Evolutionary conservation across 176 grass and related monocot genomes (phyloP).

Genomic region (Rhynchospora breviuscula): DNA sequence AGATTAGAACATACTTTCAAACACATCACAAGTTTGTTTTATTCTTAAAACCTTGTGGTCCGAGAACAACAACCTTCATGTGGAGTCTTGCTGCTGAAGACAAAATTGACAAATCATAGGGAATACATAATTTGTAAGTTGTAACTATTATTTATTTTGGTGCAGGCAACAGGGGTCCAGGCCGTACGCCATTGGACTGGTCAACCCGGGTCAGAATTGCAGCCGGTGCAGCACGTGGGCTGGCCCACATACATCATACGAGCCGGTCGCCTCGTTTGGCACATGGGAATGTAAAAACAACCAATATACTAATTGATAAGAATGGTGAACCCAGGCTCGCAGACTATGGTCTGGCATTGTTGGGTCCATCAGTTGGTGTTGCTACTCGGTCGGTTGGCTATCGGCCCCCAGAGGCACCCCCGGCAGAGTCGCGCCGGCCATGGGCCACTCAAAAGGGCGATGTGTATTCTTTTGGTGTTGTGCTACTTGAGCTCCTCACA

Average conservation of each 20-base stretch:
- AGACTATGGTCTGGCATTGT: slow-evolving; percentile 74
- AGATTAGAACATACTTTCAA: not conserved
- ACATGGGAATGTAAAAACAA: slow-evolving; percentile 90
- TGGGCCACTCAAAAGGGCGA: slow-evolving; percentile 89
- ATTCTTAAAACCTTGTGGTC: not conserved
- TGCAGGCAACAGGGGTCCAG: slow-evolving; percentile 71
- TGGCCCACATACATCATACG: slow-evolving; percentile 84
- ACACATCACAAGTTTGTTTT: slow-evolving; percentile 1
- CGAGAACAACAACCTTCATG: not conserved
- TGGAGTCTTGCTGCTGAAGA: slow-evolving; percentile 4
- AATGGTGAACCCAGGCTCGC: slow-evolving; percentile 45
- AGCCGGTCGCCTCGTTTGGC: slow-evolving; percentile 55
- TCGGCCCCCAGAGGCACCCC: slow-evolving; percentile 68
- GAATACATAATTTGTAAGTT: not conserved
- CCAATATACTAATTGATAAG: slow-evolving; percentile 77
- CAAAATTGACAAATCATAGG: not conserved
- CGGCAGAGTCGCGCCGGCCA: slow-evolving; percentile 38
- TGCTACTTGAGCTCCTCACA: slow-evolving; percentile 88
- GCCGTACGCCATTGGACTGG: slow-evolving; percentile 85
- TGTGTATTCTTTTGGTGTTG: slow-evolving; percentile 82
- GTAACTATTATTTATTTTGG: not conserved
- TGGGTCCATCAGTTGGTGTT: slow-evolving; percentile 34
- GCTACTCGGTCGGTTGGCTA: slow-evolving; percentile 39
- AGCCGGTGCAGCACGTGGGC: slow-evolving; percentile 45
- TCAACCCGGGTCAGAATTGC: slow-evolving; percentile 59